A percentile compares a stretch with the other conserved stretches of the same genome.
These are phyloP conservation scores for Fragaria vesca DNA, from an alignment of 306 rosid genomes.

Conservation along the genomic window DNA sequence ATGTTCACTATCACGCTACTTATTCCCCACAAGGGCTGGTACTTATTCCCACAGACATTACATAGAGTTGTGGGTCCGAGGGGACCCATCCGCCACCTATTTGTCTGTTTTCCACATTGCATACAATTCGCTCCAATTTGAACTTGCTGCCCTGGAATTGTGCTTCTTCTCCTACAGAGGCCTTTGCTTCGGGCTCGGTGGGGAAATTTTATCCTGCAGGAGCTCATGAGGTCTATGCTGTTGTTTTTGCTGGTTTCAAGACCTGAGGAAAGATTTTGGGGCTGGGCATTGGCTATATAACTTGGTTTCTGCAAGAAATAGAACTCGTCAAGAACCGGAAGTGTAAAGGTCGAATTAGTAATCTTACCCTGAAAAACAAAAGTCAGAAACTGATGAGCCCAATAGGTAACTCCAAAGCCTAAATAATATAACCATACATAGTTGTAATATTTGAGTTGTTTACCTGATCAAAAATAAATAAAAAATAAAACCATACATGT, in stretches of 20 bases:
- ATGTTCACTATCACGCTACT: not conserved
- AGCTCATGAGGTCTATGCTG: not conserved
- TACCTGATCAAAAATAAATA: not conserved
- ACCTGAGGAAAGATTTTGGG: not conserved
- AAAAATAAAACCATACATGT: not conserved
- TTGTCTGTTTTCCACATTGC: not conserved
- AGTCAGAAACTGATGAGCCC: not conserved
- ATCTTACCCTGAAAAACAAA: slow-evolving; percentile 42
- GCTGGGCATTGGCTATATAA: not conserved
- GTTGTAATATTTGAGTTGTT: not conserved
- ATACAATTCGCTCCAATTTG: not conserved
- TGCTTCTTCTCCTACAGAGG: slow-evolving; percentile 39
- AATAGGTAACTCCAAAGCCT: slow-evolving; percentile 4
- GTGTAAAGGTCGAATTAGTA: slow-evolving; percentile 6
- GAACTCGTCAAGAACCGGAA: not conserved
- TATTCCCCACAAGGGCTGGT: not conserved
- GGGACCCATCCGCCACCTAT: not conserved
- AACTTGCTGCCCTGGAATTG: not conserved
- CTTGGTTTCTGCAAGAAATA: not conserved
- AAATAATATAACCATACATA: not conserved
- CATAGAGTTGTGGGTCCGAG: not conserved
- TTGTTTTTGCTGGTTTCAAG: not conserved
- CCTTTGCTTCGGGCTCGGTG: slow-evolving; percentile 59
- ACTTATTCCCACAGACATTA: not conserved
- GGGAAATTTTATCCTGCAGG: slow-evolving; percentile 43